A percentile compares a stretch with the other conserved stretches of the same genome.
These are phyloP conservation scores for Teratosphaeria epicoccoides DNA, from an alignment of 2,329 filamentous ascomycete species.

Conservation along the genomic window DNA sequence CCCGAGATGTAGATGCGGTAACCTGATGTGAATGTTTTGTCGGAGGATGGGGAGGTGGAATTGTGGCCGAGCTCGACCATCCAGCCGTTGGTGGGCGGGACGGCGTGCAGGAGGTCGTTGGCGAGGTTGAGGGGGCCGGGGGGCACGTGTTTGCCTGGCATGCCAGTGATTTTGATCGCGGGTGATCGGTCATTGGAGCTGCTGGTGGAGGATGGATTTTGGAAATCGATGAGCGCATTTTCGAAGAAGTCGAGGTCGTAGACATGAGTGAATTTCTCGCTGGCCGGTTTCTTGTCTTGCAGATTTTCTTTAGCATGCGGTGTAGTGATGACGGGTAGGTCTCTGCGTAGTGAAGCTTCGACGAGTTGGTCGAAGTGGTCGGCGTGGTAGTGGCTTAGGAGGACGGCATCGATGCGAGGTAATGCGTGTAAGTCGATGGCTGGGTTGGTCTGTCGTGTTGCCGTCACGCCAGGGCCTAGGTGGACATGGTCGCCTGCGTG, in stretches of 20 bases:
- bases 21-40: constrained; percentile 31
- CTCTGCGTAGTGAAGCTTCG: constrained; percentile 40
- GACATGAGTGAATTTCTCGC: constrained; percentile 46
- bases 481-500: constrained; percentile 57
- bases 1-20: constrained; percentile 53
- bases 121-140: constrained; percentile 31
- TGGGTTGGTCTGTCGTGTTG: constrained; percentile 46
- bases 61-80: constrained; percentile 51
- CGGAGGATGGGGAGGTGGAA: constrained; percentile 14
- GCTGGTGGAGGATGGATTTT: constrained; percentile 1
- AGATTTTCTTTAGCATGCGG: constrained; percentile 49
- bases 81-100: constrained; percentile 58
- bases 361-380: constrained; percentile 48
- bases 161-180: constrained; percentile 47
- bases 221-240: constrained; percentile 37
- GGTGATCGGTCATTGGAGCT: constrained; percentile 13
- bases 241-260: constrained; percentile 48
- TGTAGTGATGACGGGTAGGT: constrained; percentile 53
- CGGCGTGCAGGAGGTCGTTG: constrained; percentile 40
- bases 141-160: constrained; percentile 55
- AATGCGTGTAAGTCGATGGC: constrained; percentile 50
- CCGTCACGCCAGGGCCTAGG: constrained; percentile 52
- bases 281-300: constrained; percentile 30
- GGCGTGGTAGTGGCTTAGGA: constrained; percentile 56
- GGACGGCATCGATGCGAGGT: constrained; percentile 48